Base-by-base conservation (phyloP, 305 asterid species). In the Rubia tinctorum region DNA sequence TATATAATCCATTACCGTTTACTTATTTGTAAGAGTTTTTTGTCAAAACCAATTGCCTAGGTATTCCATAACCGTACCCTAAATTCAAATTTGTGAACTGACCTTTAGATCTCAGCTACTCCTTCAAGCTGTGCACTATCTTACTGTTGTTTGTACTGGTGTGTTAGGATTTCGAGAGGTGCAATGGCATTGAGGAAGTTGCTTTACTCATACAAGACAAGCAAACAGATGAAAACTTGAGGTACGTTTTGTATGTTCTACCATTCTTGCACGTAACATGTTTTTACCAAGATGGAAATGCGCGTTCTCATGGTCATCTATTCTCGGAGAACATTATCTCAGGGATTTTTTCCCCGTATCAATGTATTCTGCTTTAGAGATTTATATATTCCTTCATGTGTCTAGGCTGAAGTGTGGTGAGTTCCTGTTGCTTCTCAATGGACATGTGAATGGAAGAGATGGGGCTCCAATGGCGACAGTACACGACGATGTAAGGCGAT, bases 111-210 rank as follows among this genome's bases (percentile, higher is more conserved):
- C 14, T 45, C 13, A 44, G 49, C 49, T 44, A 44, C 8, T 44
- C 14, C 42, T 65, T 61, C 5, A 22, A 14, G 6, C 25, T 44
- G 4, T 34, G 72, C 53, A 22, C 14, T 44, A 39, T 13, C 55
- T 13, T 11, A 5, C 17, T 47, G 6, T 0, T 18, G 14, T 15
- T 64, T 73, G 8, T 15, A 12, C 18, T 80, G 53, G 61, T 79
- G 73, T 76, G 17, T 27, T 89, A 94, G 98, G 98, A 89, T 82
- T 89, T 94, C 71, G 97, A 94, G 82, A 91, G 87, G 66, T 90
- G 97, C 90, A 88, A 92, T 77, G 98, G 96, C 82, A 88, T 94
- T 58, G 98, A 94, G 88, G 97, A 94, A 85, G 97, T 91, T 78
- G 89, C 97, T 74, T 71, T 80, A 74, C 87, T 91, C 61, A 86